phyloP scores from a whole-genome alignment of 306 rosid species.

The Spatholobus suberectus region DNA sequence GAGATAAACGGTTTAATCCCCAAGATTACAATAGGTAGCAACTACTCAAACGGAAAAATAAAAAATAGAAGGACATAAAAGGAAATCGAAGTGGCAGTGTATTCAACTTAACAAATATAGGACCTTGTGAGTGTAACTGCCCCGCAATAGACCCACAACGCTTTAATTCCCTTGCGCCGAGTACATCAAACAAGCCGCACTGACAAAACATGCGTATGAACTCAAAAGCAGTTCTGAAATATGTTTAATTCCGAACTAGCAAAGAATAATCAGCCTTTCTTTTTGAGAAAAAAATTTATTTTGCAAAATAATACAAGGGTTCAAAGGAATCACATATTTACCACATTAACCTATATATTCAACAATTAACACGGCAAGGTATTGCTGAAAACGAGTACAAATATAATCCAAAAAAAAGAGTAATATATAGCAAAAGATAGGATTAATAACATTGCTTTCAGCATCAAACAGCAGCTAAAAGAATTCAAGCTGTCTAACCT shows the following conservation, averaged over 20 bases:
- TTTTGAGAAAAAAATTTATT: background rate
- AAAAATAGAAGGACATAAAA: too few relatives aligned
- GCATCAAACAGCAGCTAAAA: slow-evolving; percentile 45
- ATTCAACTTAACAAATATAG: background rate
- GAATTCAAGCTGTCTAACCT: slow-evolving; percentile 47
- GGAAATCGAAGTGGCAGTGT: background rate
- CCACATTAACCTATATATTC: slow-evolving; percentile 36
- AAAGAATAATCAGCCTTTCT: slow-evolving; percentile 24
- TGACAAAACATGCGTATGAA: slow-evolving; percentile 1
- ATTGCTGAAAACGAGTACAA: slow-evolving; percentile 29
- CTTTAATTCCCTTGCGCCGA: background rate
- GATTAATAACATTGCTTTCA: slow-evolving; percentile 39
- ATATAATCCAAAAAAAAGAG: slow-evolving; percentile 21
- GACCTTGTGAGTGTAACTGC: background rate
- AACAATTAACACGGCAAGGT: slow-evolving; percentile 41
- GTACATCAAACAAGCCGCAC: background rate
- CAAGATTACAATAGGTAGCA: background rate
- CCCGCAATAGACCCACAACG: background rate
- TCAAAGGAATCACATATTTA: slow-evolving; percentile 28
- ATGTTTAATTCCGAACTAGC: slow-evolving; percentile 36
- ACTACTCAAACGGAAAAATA: background rate
- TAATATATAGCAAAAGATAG: slow-evolving; percentile 32
- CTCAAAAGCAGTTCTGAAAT: slow-evolving; percentile 28
- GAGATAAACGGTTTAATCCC: background rate
- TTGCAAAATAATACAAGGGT: slow-evolving; percentile 24